These are phyloP conservation scores for Gryganskiella cystojenkinii DNA, from an alignment of 192 early-diverging fungal species.

Conservation along the genomic window DNA sequence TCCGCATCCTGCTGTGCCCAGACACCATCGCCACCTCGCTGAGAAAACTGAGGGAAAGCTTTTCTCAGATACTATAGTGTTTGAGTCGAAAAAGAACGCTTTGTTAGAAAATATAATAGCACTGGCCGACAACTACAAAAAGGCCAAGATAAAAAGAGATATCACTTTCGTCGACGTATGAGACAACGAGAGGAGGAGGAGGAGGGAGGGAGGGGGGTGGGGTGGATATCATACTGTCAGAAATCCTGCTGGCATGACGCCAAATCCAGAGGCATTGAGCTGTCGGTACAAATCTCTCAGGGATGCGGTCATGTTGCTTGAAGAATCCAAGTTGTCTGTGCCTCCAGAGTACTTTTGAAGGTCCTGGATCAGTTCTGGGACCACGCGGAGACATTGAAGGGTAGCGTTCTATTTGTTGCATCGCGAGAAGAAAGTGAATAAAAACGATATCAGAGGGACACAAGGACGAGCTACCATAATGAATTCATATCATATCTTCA, in stretches of 20 bases:
- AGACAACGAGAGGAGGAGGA: neutral
- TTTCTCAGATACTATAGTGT: constrained; percentile 69
- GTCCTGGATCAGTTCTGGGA: constrained; percentile 77
- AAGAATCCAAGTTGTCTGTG: constrained; percentile 59
- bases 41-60: constrained; percentile 89
- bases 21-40: constrained; percentile 74
- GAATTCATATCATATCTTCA: too few species aligned
- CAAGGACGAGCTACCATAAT: too few species aligned
- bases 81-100: neutral
- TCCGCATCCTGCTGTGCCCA: constrained; percentile 98
- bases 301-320: constrained; percentile 73
- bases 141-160: too few species aligned
- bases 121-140: too few species aligned
- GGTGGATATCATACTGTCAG: constrained; percentile 62
- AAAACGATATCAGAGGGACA: too few species aligned
- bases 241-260: constrained; percentile 84
- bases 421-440: too few species aligned
- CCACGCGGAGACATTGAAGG: constrained; percentile 90
- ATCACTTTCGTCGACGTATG: too few species aligned
- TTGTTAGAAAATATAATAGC: too few species aligned
- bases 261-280: constrained; percentile 73
- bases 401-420: constrained; percentile 82
- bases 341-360: constrained; percentile 59
- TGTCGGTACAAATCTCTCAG: constrained; percentile 80
- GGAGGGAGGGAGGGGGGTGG: neutral